Percentiles rank a stretch among this genome's conserved stretches.
Conservation (phyloP, 768 basidiomycete species). For the Macrolepiota albuminosa region DNA sequence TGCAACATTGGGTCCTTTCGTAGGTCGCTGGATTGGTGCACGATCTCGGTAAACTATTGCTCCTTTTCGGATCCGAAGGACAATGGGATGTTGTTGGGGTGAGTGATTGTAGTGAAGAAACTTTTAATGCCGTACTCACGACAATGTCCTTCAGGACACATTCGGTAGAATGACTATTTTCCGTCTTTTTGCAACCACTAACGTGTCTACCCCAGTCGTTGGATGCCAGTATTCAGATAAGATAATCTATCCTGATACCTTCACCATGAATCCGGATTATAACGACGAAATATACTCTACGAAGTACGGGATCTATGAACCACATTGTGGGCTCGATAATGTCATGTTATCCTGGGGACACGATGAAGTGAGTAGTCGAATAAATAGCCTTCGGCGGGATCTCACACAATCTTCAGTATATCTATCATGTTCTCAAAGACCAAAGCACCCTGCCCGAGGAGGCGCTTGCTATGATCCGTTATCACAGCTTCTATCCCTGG, state of each 20-base stretch:
- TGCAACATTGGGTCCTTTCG: not conserved
- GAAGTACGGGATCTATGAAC: slow-evolving; percentile 69
- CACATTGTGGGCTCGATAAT: slow-evolving; percentile 78
- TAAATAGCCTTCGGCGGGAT: not conserved
- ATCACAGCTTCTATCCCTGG: slow-evolving; percentile 96
- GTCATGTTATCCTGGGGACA: slow-evolving; percentile 92
- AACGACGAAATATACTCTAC: slow-evolving; percentile 63
- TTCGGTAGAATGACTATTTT: slow-evolving; percentile 26
- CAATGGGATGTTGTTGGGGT: slow-evolving; percentile 96
- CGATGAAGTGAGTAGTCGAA: slow-evolving; percentile 63
- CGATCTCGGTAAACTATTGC: slow-evolving; percentile 84
- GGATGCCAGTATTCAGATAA: slow-evolving; percentile 85
- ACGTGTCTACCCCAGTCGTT: slow-evolving; percentile 42
- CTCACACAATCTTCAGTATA: slow-evolving; percentile 46
- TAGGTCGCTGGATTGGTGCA: slow-evolving; percentile 75
- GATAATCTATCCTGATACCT: slow-evolving; percentile 78
- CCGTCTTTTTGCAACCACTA: not conserved
- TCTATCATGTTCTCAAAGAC: slow-evolving; percentile 79
- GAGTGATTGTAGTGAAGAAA: not conserved
- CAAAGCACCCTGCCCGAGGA: slow-evolving; percentile 79
- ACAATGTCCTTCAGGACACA: slow-evolving; percentile 29
- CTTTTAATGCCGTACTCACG: slow-evolving; percentile 4
- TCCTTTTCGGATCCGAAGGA: slow-evolving; percentile 80
- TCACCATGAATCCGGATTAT: slow-evolving; percentile 67
- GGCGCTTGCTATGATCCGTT: slow-evolving; percentile 88